These are phyloP conservation scores for Dendrobium huoshanense DNA, from an alignment of 106 monocot genomes.

Conservation along the genomic window DNA sequence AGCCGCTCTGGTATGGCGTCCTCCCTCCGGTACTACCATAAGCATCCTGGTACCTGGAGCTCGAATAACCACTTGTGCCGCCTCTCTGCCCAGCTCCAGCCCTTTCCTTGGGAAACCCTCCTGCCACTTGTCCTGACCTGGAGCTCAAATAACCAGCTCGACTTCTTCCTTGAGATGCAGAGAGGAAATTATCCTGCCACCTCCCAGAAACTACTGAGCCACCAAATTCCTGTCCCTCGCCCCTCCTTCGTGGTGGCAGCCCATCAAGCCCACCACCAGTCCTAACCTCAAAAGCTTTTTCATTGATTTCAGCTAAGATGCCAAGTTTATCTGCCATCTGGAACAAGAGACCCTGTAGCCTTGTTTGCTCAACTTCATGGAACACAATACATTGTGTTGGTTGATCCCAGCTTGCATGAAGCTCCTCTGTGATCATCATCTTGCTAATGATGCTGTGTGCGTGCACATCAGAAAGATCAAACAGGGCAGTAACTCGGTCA, in stretches of 20 bases:
- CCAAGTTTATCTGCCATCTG: slow-evolving; percentile 86
- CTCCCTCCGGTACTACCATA: slow-evolving; percentile 21
- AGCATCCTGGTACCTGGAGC: slow-evolving; percentile 54
- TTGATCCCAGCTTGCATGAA: slow-evolving; percentile 93
- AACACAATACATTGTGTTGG: slow-evolving; percentile 74
- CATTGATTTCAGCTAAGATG: slow-evolving; percentile 79
- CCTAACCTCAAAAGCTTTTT: slow-evolving; percentile 76
- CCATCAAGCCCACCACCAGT: slow-evolving; percentile 88
- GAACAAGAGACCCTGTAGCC: slow-evolving; percentile 77
- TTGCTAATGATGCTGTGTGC: slow-evolving; percentile 78
- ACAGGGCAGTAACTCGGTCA: slow-evolving; percentile 62
- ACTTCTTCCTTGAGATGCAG: slow-evolving; percentile 31
- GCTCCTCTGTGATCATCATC: slow-evolving; percentile 86
- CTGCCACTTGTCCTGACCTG: slow-evolving; percentile 22
- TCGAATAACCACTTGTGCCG: slow-evolving; percentile 27
- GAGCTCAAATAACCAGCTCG: slow-evolving; percentile 22
- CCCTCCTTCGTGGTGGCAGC: slow-evolving; percentile 47
- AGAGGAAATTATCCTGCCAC: slow-evolving; percentile 71
- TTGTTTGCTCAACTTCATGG: slow-evolving; percentile 64
- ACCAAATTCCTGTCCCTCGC: slow-evolving; percentile 50
- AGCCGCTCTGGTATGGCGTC: slow-evolving; percentile 21
- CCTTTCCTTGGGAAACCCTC: slow-evolving; percentile 24
- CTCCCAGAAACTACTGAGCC: slow-evolving; percentile 33
- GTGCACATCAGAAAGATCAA: slow-evolving; percentile 51
- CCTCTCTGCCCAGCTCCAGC: slow-evolving; percentile 15